Base-by-base conservation (phyloP, 1,284 basidiomycete species). In the Melampsora occidentalis region DNA sequence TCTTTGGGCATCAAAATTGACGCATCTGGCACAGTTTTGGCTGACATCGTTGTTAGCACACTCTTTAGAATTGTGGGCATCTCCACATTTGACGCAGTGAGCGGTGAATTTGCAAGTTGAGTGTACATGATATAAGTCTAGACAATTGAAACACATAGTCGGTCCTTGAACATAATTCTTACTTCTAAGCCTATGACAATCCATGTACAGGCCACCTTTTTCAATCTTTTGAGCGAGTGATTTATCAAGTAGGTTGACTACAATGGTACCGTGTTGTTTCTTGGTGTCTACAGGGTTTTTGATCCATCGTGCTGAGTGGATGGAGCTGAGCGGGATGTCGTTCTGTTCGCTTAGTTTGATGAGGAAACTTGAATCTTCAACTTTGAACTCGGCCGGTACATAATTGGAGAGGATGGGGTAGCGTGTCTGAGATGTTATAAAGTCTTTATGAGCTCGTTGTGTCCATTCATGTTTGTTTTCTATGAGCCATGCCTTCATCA, bases 81-180 rank as follows among this genome's bases (percentile, higher is more conserved):
- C 62, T 1, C 28, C 46, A 49, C 70, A 71, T 35, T 71, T 71
- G 39, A 16, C 59, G 53, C 70, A 71, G 16, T n/a, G 2, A 5
- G 70, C 46, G 1, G 12, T 5, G 14, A 64, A 39, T 3, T 31
- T 20, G 20, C 70, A 71, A 59, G 61, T 64, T 22, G 35, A 20
- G 16, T 62, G 48, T 39, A 48, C 63, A 22, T 71, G 70, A 5
- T 62, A 59, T 62, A 65, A 64, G 2, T n/a, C 33, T 14, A 65
- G 33, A 62, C 61, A 71, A 42, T 64, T 71, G 31, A 65, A 71
- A 22, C 70, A 71, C 53, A 64, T 39, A 10, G 70, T 39, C 0
- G 70, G 70, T 0, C 42, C 28, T 1, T 48, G 62, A 16, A 62
- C 64, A 46, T 62, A 71, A 12, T 65, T 49, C 1, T 42, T 28